Conservation (phyloP, 2,329 filamentous ascomycete genomes). For the Arthrinium phaeospermum region DNA sequence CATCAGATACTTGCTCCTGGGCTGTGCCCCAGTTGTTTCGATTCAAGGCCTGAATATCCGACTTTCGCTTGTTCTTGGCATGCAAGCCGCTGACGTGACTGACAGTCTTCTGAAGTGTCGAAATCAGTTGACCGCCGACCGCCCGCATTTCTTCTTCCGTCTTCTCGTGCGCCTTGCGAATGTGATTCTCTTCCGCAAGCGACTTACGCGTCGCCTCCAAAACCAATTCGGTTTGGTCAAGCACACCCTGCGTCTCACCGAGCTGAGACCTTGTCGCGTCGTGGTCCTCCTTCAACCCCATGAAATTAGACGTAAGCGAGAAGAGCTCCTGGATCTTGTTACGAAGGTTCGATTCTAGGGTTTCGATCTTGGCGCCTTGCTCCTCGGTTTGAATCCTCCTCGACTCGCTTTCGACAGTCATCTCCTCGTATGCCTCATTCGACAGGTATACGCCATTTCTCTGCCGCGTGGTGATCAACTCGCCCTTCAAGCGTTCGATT, state of each 20-base stretch:
- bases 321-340: slow-evolving; percentile 96
- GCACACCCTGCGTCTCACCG: slow-evolving; percentile 78
- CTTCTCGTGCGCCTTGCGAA: slow-evolving; percentile 83
- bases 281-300: slow-evolving; percentile 86
- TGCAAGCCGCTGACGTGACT: slow-evolving; percentile 81
- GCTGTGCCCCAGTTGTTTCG: slow-evolving; percentile 79
- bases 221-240: slow-evolving; percentile 88
- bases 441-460: slow-evolving; percentile 95
- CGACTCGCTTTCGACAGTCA: slow-evolving; percentile 91
- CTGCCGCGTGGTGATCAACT: slow-evolving; percentile 89
- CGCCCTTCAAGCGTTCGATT: slow-evolving; percentile 93
- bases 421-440: slow-evolving; percentile 86
- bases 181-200: slow-evolving; percentile 77
- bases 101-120: slow-evolving; percentile 78
- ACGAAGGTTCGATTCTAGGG: slow-evolving; percentile 85
- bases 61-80: slow-evolving; percentile 85
- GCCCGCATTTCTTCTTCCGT: slow-evolving; percentile 80
- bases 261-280: slow-evolving; percentile 75
- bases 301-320: slow-evolving; percentile 83
- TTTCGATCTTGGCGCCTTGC: slow-evolving; percentile 89
- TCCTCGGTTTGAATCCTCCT: slow-evolving; percentile 90
- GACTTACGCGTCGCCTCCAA: slow-evolving; percentile 76
- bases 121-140: slow-evolving; percentile 78
- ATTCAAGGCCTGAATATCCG: slow-evolving; percentile 82
- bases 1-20: slow-evolving; percentile 74